These are phyloP conservation scores for Boletus barrowsii DNA, from an alignment of 768 basidiomycete genomes.

Conservation along the genomic window DNA sequence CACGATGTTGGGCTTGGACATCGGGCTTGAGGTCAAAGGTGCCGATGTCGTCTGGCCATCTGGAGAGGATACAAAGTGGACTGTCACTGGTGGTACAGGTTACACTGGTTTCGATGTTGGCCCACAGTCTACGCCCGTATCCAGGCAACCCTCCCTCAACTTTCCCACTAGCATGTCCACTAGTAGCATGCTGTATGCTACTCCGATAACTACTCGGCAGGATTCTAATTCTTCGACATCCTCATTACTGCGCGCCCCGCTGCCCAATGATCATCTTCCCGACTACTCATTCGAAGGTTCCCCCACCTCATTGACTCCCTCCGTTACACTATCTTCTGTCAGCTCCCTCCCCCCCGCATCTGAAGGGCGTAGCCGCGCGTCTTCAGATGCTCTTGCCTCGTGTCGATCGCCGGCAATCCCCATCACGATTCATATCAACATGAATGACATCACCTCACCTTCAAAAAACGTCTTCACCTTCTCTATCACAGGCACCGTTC, in stretches of 20 bases:
- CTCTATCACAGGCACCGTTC: conserved; percentile 60
- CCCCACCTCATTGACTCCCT: conserved; percentile 51
- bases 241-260: conserved; percentile 72
- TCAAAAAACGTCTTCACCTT: conserved; percentile 65
- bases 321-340: conserved; percentile 38
- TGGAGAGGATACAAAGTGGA: conserved; percentile 52
- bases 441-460: conserved; percentile 70
- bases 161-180: conserved; percentile 29
- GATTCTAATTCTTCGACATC: conserved; percentile 46
- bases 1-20: conserved; percentile 74
- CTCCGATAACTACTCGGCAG: conserved; percentile 32
- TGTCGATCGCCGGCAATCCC: conserved; percentile 52
- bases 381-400: conserved; percentile 29
- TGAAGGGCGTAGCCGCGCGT: conserved; percentile 37
- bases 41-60: conserved; percentile 68
- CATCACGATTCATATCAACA: conserved; percentile 74
- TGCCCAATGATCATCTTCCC: conserved; percentile 58
- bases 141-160: conserved; percentile 52
- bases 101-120: conserved; percentile 72
- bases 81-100: conserved; percentile 57
- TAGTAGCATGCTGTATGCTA: conserved; percentile 19
- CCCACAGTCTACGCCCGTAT: conserved; percentile 34
- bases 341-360: conserved; percentile 34
- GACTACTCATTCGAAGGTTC: conserved; percentile 76
- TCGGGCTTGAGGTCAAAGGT: conserved; percentile 63